A percentile compares a stretch with the other conserved stretches of the same genome.
phyloP scores from a whole-genome alignment of 208 protist genomes.

The Wallacemonas sp. region DNA sequence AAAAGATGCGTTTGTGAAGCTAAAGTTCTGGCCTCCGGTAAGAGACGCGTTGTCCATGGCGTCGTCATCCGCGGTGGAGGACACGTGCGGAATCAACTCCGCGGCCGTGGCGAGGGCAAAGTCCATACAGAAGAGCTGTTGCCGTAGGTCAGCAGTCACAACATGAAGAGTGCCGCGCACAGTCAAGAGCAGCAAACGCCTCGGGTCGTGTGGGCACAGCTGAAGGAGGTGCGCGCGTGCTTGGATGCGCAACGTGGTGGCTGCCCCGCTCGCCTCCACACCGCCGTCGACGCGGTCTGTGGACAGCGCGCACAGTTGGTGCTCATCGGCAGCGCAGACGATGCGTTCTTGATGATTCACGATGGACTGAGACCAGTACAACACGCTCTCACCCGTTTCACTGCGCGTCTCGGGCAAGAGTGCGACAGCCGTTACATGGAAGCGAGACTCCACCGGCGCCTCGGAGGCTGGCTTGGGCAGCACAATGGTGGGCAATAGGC shows the following conservation, averaged over 20 bases:
- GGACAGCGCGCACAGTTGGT: not conserved
- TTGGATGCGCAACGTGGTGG: not conserved
- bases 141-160: not conserved
- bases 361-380: slow-evolving; percentile 10
- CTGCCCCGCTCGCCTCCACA: not conserved
- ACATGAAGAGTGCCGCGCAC: slow-evolving; percentile 2
- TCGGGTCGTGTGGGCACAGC: slow-evolving; percentile 7
- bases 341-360: not conserved
- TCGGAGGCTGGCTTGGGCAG: not conserved
- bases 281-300: not conserved
- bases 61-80: not conserved
- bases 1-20: not conserved
- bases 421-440: slow-evolving; percentile 11
- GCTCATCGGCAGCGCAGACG: not conserved
- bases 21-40: not conserved
- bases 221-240: slow-evolving; percentile 1
- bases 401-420: slow-evolving; percentile 15
- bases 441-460: not conserved
- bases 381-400: slow-evolving; percentile 13
- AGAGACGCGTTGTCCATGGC: slow-evolving; percentile 1
- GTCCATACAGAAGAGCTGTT: not conserved
- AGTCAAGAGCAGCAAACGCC: not conserved
- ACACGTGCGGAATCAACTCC: not conserved
- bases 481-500: not conserved
- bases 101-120: not conserved